These are phyloP conservation scores for Rhodamnia argentea DNA, from an alignment of 345 rosid genomes.

Conservation along the genomic window DNA sequence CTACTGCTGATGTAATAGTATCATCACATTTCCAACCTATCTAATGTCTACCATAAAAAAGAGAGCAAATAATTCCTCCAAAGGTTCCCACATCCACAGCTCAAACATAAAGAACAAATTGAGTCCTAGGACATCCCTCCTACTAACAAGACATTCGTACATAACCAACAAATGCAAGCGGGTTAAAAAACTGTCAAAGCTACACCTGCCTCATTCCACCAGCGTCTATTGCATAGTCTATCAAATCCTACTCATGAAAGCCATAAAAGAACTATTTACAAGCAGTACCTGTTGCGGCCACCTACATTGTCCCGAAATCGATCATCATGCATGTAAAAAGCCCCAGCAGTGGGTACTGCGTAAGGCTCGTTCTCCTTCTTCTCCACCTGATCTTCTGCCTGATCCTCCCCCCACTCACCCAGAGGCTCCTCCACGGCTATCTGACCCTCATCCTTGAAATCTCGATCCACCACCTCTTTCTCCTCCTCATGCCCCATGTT, in stretches of 20 bases:
- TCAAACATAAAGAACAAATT: not conserved
- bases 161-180: not conserved
- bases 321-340: slow-evolving; percentile 98
- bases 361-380: slow-evolving; percentile 74
- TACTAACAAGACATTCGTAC: not conserved
- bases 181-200: not conserved
- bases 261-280: not conserved
- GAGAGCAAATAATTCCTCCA: not conserved
- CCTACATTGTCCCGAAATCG: slow-evolving; percentile 58
- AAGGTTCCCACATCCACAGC: not conserved
- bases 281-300: slow-evolving; percentile 52
- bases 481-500: slow-evolving; percentile 2
- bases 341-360: slow-evolving; percentile 95
- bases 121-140: not conserved
- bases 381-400: slow-evolving; percentile 25
- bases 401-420: slow-evolving; percentile 8
- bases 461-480: not conserved
- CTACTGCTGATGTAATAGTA: not conserved
- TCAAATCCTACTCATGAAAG: not conserved
- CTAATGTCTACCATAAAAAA: not conserved
- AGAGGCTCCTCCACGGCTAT: slow-evolving; percentile 6
- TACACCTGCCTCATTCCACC: not conserved
- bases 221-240: not conserved
- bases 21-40: not conserved
- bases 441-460: slow-evolving; percentile 18